Conservation (phyloP, 306 rosid species). For the Dalbergia cultrata region DNA sequence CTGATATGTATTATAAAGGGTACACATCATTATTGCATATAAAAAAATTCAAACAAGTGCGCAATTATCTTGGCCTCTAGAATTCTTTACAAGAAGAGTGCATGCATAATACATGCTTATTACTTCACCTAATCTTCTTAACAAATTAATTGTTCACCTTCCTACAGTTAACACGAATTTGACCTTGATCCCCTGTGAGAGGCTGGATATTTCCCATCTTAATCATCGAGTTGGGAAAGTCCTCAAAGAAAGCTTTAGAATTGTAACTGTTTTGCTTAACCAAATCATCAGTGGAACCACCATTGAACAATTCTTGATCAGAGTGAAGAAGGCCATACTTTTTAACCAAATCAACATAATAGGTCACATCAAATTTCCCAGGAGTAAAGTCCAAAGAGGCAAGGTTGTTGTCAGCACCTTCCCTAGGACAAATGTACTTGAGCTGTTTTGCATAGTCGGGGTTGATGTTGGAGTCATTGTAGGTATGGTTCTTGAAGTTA, state of each 20-base stretch:
- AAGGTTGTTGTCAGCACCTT: slow-evolving; percentile 40
- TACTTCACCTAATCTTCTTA: too few relatives aligned
- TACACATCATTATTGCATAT: too few relatives aligned
- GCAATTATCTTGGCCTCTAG: too few relatives aligned
- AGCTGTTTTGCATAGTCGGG: slow-evolving; percentile 11
- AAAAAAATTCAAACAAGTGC: too few relatives aligned
- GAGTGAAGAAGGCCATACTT: slow-evolving; percentile 51
- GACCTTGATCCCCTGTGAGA: slow-evolving; percentile 45
- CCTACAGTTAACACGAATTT: slow-evolving; percentile 45
- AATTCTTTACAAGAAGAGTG: too few relatives aligned
- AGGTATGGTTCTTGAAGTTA: slow-evolving; percentile 8
- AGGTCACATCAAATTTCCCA: neutral
- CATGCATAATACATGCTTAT: too few relatives aligned
- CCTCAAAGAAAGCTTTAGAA: neutral
- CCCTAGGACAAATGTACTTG: slow-evolving; percentile 34
- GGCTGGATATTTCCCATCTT: slow-evolving; percentile 56
- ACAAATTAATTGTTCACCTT: too few relatives aligned
- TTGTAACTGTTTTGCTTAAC: slow-evolving; percentile 39
- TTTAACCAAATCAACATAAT: slow-evolving; percentile 17
- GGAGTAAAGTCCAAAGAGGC: slow-evolving; percentile 47
- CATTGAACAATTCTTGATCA: slow-evolving; percentile 47
- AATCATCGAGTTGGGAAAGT: slow-evolving; percentile 45
- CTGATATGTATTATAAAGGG: too few relatives aligned
- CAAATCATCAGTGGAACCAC: slow-evolving; percentile 34
- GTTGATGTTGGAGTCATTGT: slow-evolving; percentile 42